Evolutionary conservation across 1,139 yeast genomes (phyloP).

Genomic region (Kurtzmaniella natalensis): DNA sequence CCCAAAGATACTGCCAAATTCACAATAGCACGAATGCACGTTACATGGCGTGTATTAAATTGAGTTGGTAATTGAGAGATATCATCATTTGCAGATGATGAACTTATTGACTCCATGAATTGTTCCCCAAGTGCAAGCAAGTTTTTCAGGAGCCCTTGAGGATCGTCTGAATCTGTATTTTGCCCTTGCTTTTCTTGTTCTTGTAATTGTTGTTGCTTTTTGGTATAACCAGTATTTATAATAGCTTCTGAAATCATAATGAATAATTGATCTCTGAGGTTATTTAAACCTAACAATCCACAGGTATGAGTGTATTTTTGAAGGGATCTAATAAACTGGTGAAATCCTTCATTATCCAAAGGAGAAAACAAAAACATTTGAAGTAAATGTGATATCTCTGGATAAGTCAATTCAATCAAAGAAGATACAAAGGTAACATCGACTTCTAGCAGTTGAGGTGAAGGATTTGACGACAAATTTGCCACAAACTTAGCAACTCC

Average conservation of each 20-base stretch:
- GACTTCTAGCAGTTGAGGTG: slow-evolving; percentile 23
- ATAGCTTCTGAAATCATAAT: slow-evolving; percentile 53
- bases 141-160: slow-evolving; percentile 27
- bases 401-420: slow-evolving; percentile 42
- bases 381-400: slow-evolving; percentile 43
- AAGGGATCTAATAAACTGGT: slow-evolving; percentile 59
- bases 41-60: slow-evolving; percentile 59
- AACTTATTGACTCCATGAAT: slow-evolving; percentile 53
- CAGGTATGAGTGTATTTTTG: slow-evolving; percentile 81
- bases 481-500: slow-evolving; percentile 60
- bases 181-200: background rate
- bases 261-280: slow-evolving; percentile 59
- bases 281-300: slow-evolving; percentile 60
- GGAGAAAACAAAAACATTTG: slow-evolving; percentile 56
- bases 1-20: slow-evolving; percentile 80
- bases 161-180: background rate
- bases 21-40: slow-evolving; percentile 74
- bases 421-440: slow-evolving; percentile 36
- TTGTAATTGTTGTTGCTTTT: slow-evolving; percentile 12
- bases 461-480: slow-evolving; percentile 27
- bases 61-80: slow-evolving; percentile 26
- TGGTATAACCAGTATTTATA: slow-evolving; percentile 26
- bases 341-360: slow-evolving; percentile 65
- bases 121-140: slow-evolving; percentile 57
- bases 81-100: slow-evolving; percentile 1